A percentile compares a stretch with the other conserved stretches of the same genome.
phyloP scores from a whole-genome alignment of 2,329 filamentous ascomycete genomes.

The Ophiocordyceps robertsii region DNA sequence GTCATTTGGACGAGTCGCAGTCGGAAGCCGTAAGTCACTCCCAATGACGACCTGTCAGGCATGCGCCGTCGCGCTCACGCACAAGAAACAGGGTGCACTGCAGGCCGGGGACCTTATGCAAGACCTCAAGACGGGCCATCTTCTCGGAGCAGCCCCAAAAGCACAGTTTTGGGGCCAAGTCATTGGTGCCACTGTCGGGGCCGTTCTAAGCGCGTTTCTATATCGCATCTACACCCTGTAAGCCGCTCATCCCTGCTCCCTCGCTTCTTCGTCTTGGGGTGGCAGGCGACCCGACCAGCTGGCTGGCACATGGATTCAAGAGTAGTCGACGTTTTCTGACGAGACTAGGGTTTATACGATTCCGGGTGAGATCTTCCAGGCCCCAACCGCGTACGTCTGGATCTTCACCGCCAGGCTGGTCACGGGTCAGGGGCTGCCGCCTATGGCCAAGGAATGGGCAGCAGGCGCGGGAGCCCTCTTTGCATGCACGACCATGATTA shows the following conservation, averaged over 20 bases:
- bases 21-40: constrained; percentile 23
- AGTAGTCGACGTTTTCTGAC: too few species aligned
- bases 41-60: too few species aligned
- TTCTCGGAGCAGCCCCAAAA: constrained; percentile 81
- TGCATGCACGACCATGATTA: constrained; percentile 52
- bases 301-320: too few species aligned
- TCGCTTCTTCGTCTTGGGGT: too few species aligned
- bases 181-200: constrained; percentile 76
- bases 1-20: constrained; percentile 8
- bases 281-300: too few species aligned
- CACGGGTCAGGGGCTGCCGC: constrained; percentile 76
- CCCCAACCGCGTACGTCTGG: constrained; percentile 93
- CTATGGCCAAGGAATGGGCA: constrained; percentile 72
- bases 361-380: constrained; percentile 80
- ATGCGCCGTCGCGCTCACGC: not conserved
- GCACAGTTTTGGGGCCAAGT: constrained; percentile 96
- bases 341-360: constrained; percentile 62
- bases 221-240: constrained; percentile 73
- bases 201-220: constrained; percentile 71
- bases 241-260: not conserved
- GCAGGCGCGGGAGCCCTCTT: constrained; percentile 64
- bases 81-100: constrained; percentile 46
- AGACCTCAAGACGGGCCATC: constrained; percentile 89
- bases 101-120: constrained; percentile 96
- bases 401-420: constrained; percentile 91